Evolutionary conservation across 73 alveolate genomes (phyloP).

Genomic region (Blepharisma stoltei): DNA sequence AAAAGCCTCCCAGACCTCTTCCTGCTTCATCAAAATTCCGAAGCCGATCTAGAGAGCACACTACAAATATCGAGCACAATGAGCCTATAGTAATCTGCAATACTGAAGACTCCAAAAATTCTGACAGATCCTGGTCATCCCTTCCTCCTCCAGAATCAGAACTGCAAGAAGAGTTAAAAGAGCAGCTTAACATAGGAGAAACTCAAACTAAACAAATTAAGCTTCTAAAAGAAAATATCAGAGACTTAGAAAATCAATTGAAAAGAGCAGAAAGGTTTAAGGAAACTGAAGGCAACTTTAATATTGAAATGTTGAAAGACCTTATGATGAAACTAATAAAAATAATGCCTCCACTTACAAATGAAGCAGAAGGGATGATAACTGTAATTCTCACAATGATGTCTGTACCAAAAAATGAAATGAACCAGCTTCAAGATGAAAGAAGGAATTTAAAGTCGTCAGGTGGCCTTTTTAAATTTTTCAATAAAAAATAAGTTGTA

Average conservation of each 20-base stretch:
- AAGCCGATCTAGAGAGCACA: constrained; percentile 3
- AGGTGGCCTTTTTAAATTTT: too few species aligned
- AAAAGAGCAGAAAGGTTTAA: neutral
- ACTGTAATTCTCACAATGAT: neutral
- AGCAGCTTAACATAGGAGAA: neutral
- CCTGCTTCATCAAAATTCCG: neutral
- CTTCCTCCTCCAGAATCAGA: neutral
- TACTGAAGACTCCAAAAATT: constrained; percentile 18
- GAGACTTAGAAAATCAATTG: neutral
- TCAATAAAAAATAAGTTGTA: too few species aligned
- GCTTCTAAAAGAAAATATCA: neutral
- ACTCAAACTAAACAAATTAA: neutral
- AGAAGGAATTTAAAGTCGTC: neutral
- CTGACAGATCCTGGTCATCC: neutral
- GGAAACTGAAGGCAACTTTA: constrained; percentile 1
- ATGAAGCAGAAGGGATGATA: constrained; percentile 21
- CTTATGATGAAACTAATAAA: neutral
- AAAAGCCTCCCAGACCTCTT: constrained; percentile 20
- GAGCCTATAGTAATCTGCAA: neutral
- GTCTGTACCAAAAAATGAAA: neutral
- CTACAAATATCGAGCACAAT: too few species aligned
- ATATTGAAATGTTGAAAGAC: neutral
- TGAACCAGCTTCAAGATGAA: neutral
- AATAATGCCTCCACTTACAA: neutral
- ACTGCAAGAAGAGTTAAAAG: neutral